These are phyloP conservation scores for Annona cherimola DNA, from an alignment of 164 flowering plant genomes.

Conservation along the genomic window DNA sequence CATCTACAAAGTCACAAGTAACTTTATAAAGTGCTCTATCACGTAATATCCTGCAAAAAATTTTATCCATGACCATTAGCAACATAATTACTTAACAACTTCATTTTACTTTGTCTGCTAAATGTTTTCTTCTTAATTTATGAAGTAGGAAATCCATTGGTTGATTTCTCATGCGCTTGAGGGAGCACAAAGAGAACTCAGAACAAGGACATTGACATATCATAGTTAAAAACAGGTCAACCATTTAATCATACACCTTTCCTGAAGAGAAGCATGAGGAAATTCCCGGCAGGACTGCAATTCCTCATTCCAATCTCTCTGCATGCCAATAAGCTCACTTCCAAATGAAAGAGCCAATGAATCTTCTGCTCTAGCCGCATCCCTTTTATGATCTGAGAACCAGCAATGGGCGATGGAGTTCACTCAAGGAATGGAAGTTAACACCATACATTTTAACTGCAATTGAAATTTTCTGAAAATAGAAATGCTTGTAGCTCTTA, in stretches of 20 bases:
- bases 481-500: too few species aligned
- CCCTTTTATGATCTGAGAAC: constrained; percentile 76
- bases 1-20: constrained; percentile 96
- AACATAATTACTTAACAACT: neutral
- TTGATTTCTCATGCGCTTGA: neutral
- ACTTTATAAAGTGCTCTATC: constrained; percentile 97
- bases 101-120: neutral
- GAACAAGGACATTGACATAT: neutral
- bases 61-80: neutral
- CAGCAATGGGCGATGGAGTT: neutral
- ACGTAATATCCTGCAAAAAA: constrained; percentile 75
- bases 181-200: neutral
- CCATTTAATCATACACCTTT: constrained; percentile 45
- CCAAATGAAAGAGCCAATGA: constrained; percentile 88
- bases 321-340: constrained; percentile 97
- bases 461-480: too few species aligned
- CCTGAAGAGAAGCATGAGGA: constrained; percentile 80
- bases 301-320: constrained; percentile 99
- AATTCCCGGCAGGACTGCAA: constrained; percentile 96
- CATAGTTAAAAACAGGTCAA: neutral
- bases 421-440: neutral
- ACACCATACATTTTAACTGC: neutral
- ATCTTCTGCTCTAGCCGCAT: constrained; percentile 98
- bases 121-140: neutral
- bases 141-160: neutral